Evolutionary conservation across 169 alveolate genomes (phyloP), one percentile per base, ranked within the genome.

Genomic region (Neospora caninum): DNA sequence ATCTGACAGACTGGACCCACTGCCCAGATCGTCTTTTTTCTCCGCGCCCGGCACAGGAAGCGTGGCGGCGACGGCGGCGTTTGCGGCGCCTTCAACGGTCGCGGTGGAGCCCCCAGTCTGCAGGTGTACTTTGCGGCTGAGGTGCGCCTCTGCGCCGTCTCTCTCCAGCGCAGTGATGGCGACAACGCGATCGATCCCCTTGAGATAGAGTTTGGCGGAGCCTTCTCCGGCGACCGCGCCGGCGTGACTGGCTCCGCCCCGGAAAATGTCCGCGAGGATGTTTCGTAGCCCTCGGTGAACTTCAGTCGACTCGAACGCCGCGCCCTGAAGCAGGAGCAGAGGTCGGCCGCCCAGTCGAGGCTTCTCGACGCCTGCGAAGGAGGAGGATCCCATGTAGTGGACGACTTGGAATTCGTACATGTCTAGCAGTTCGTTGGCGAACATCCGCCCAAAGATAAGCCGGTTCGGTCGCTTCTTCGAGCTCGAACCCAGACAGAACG

Each of bases 391-490:
- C 36, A 83, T 84, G 53, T 86, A 84, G 67, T 69, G 93, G 27
- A 54, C 38, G 38, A 93, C 93, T 2, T 64, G 82, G 86, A 93
- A 58, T 45, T 93, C 95, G 86, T 86, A 69, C 93, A 93, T 93
- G 54, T 93, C 95, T 45, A 87, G 70, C 43, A 93, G 43, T 34
- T 54, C 49, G 53, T 88, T n/a, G 49, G 89, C 93, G 82, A 84
- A 93, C 80, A 87, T 64, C 69, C 95, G 88, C 36, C 93, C 95
- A 10, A 93, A 45, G 39, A 88, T 43, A 41, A 93, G 80, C 34
- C 95, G 78, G 43, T 41, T 20, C 7, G 95, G 95, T 31, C 91
- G 95, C 92, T 93, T 93, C 95, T 93, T 93, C 54, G 89, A 53
- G 86, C 86, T 78, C n/a, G 88, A 67, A 36, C 93, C 93, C 36